Conservation (phyloP, 2,329 filamentous ascomycete species). For the Fusarium circinatum region DNA sequence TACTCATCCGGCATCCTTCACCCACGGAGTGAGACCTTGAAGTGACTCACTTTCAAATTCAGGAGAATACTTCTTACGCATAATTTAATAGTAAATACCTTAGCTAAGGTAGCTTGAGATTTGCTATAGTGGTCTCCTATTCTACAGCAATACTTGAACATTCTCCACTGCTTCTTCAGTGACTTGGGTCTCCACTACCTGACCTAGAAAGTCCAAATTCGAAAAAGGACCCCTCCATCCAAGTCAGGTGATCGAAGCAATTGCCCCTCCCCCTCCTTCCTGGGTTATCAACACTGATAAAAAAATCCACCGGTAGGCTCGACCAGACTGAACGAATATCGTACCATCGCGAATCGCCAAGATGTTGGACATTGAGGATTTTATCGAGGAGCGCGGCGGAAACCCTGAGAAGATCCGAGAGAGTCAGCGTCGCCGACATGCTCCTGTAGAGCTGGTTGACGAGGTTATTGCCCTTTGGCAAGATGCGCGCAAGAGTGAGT, state of each 20-base stretch:
- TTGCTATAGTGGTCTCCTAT: background rate
- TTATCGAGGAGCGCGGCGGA: constrained; percentile 87
- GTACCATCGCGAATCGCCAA: constrained; percentile 39
- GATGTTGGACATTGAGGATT: constrained; percentile 83
- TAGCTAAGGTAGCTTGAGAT: background rate
- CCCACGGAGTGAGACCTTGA: background rate
- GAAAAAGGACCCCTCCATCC: constrained; percentile 25
- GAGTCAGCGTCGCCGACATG: constrained; percentile 85
- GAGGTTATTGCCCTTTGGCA: constrained; percentile 89
- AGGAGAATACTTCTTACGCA: no score
- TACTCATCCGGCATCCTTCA: background rate
- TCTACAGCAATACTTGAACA: background rate
- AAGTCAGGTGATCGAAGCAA: constrained; percentile 39
- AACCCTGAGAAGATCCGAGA: constrained; percentile 92
- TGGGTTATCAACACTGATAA: constrained; percentile 37
- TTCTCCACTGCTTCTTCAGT: background rate
- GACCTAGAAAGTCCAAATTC: background rate
- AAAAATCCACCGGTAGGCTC: constrained; percentile 38
- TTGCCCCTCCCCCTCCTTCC: constrained; percentile 45
- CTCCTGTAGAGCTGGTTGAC: constrained; percentile 85
- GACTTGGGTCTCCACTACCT: background rate
- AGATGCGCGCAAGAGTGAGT: constrained; percentile 77
- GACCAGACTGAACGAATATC: constrained; percentile 25
- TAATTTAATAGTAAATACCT: background rate
- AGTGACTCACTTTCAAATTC: background rate